phyloP scores from a whole-genome alignment of 2,329 filamentous ascomycete species.

The Colletotrichum horii region DNA sequence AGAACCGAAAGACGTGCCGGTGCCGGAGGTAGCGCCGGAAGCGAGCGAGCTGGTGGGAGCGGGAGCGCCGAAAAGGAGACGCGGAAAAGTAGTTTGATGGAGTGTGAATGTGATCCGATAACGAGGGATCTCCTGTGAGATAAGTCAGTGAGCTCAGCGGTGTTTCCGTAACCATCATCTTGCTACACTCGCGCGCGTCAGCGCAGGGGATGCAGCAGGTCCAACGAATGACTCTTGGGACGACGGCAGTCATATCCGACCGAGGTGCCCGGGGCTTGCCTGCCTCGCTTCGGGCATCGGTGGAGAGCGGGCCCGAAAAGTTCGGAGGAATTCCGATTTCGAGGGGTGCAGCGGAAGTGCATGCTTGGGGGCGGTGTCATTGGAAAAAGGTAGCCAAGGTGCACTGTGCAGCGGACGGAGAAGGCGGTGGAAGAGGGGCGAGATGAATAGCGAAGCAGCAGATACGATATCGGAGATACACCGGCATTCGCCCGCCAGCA shows the following conservation, averaged over 20 bases:
- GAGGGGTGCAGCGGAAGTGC: not conserved
- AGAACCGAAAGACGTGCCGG: not conserved
- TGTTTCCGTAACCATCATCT: not conserved
- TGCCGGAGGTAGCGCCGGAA: not conserved
- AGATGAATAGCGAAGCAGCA: not conserved
- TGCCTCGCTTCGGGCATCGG: not conserved
- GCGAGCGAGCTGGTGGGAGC: not conserved
- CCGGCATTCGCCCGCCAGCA: not conserved
- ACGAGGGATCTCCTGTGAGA: not conserved
- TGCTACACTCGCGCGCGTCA: not conserved
- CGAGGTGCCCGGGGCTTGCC: conserved; percentile 3
- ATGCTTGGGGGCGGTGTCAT: not conserved
- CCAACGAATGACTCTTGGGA: not conserved
- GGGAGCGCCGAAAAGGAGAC: not conserved
- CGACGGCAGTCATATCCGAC: conserved; percentile 4
- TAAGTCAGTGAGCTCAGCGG: not conserved
- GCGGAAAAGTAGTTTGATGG: not conserved
- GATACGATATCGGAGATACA: conserved; percentile 25
- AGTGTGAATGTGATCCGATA: not conserved
- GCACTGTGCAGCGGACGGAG: not conserved
- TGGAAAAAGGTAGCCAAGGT: not conserved
- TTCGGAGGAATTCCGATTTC: conserved; percentile 8
- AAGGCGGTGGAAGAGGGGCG: not conserved
- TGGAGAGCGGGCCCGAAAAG: not conserved
- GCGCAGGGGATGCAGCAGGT: not conserved